Evolutionary conservation across 2,329 filamentous ascomycete genomes (phyloP).

Genomic region (Canariomyces notabilis): DNA sequence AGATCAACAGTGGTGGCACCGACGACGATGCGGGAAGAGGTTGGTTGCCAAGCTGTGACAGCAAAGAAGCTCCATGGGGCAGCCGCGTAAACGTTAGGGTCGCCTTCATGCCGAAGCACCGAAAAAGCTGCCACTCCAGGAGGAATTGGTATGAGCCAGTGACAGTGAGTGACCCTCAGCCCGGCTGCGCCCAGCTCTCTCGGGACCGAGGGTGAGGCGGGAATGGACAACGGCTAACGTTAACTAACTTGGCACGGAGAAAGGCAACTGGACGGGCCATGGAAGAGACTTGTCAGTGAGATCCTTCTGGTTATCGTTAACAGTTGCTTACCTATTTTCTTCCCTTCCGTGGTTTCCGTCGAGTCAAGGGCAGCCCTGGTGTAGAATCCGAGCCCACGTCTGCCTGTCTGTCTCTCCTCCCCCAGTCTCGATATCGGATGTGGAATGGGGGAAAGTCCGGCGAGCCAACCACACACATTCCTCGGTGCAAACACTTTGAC

Average conservation of each 20-base stretch:
- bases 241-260: not conserved
- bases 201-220: constrained; percentile 11
- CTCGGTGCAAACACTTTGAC: too few species aligned
- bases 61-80: not conserved
- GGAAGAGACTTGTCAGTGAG: too few species aligned
- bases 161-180: not conserved
- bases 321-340: too few species aligned
- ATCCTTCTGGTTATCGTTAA: not conserved
- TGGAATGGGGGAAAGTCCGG: constrained; percentile 26
- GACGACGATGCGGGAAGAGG: constrained; percentile 1
- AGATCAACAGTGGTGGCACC: constrained; percentile 3
- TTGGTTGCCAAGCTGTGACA: not conserved
- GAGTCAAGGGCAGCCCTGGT: too few species aligned
- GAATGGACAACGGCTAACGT: not conserved
- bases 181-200: not conserved
- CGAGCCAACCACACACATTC: constrained; percentile 13
- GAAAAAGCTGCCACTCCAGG: not conserved
- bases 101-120: not conserved
- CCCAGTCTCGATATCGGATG: not conserved
- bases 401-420: not conserved
- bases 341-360: too few species aligned
- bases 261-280: not conserved
- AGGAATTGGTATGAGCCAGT: not conserved
- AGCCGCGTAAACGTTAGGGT: not conserved
- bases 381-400: not conserved